These are phyloP conservation scores for Arabidopsis suecica DNA, from an alignment of 345 rosid species.

Conservation along the genomic window DNA sequence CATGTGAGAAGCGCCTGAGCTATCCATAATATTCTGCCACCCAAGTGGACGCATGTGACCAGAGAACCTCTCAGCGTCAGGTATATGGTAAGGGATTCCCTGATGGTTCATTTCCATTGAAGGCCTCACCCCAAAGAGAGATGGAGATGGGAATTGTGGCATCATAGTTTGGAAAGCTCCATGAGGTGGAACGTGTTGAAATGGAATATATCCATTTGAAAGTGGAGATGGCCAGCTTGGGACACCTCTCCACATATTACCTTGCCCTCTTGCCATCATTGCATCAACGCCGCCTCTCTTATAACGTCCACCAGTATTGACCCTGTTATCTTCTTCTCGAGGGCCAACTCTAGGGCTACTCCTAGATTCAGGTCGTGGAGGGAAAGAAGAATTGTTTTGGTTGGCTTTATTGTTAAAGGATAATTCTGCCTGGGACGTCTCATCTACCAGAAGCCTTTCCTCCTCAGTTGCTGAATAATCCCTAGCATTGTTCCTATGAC, in stretches of 20 bases:
- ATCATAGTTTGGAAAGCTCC: constrained; percentile 78
- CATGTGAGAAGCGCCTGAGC: constrained; percentile 75
- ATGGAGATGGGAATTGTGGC: constrained; percentile 78
- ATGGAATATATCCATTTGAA: constrained; percentile 89
- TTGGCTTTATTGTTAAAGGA: constrained; percentile 59
- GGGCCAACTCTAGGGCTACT: constrained; percentile 71
- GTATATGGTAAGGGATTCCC: constrained; percentile 77
- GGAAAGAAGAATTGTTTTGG: constrained; percentile 62
- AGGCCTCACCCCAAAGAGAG: constrained; percentile 79
- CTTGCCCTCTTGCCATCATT: constrained; percentile 76
- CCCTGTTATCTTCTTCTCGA: constrained; percentile 72
- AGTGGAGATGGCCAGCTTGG: constrained; percentile 83
- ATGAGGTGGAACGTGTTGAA: constrained; percentile 86
- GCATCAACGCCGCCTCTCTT: constrained; percentile 70
- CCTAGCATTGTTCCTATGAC: constrained; percentile 61
- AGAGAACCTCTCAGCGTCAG: constrained; percentile 84
- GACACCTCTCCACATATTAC: constrained; percentile 87
- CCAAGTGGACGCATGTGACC: constrained; percentile 86
- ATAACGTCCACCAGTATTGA: constrained; percentile 55
- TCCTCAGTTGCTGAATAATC: constrained; percentile 61
- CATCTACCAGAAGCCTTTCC: constrained; percentile 68
- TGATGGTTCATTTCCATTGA: constrained; percentile 80
- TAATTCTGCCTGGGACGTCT: constrained; percentile 63
- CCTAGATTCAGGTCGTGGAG: constrained; percentile 68
- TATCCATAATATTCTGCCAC: constrained; percentile 94